Conservation (phyloP, 169 alveolate species). For the Condylostoma magnum region DNA sequence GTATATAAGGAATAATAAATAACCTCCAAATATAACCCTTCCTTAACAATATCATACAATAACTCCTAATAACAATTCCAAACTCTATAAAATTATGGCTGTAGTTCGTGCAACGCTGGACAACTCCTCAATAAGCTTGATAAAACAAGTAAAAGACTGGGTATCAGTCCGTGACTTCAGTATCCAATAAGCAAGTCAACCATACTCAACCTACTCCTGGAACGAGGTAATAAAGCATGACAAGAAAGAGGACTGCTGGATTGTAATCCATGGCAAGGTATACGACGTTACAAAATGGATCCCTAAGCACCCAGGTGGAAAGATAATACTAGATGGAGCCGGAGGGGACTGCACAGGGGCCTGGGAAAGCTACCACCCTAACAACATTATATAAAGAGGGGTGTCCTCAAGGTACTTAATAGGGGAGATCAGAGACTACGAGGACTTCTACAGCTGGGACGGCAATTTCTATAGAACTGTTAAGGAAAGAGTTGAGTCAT, state of each 20-base stretch:
- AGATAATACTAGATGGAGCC: conserved; percentile 58
- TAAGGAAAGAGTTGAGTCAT: conserved; percentile 45
- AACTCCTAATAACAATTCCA: too few species aligned
- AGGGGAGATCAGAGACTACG: conserved; percentile 55
- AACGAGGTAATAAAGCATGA: conserved; percentile 60
- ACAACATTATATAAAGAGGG: conserved; percentile 14
- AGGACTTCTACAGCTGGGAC: conserved; percentile 51
- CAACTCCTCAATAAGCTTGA: conserved; percentile 10
- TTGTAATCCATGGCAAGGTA: conserved; percentile 68
- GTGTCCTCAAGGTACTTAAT: conserved; percentile 40
- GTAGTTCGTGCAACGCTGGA: conserved; percentile 17
- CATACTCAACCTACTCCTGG: conserved; percentile 48
- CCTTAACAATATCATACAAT: too few species aligned
- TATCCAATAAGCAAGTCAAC: not conserved
- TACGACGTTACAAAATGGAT: conserved; percentile 71
- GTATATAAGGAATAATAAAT: too few species aligned
- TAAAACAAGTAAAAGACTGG: not conserved
- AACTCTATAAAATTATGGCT: conserved; percentile 2
- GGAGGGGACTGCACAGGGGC: conserved; percentile 72
- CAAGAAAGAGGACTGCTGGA: conserved; percentile 57
- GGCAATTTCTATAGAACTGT: conserved; percentile 47
- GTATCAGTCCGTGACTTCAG: not conserved
- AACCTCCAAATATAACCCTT: too few species aligned
- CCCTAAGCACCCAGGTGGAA: conserved; percentile 78
- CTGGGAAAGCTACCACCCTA: conserved; percentile 66